Conservation (phyloP, 495 filamentous ascomycete species). For the Trypethelium eluteriae region DNA sequence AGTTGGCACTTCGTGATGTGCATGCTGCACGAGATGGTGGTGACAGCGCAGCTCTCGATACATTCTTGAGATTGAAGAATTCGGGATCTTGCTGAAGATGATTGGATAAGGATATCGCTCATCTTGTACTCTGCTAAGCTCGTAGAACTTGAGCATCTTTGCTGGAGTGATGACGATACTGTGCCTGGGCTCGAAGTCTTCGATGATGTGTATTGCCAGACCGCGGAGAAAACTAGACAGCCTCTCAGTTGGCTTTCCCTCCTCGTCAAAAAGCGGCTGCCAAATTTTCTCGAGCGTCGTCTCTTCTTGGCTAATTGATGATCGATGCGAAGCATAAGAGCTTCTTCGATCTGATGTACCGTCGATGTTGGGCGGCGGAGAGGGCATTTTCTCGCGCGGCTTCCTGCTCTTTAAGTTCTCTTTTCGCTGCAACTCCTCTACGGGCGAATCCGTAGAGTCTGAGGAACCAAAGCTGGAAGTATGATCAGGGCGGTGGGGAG, state of each 20-base stretch:
- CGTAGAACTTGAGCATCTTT: constrained; percentile 76
- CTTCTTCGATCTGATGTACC: constrained; percentile 10
- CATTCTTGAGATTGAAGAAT: constrained; percentile 54
- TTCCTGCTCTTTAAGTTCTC: constrained; percentile 12
- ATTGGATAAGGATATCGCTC: constrained; percentile 62
- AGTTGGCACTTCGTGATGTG: constrained; percentile 46
- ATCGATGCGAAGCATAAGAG: constrained; percentile 15
- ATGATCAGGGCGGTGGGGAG: constrained; percentile 30
- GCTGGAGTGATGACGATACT: constrained; percentile 72
- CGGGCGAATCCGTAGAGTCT: constrained; percentile 26
- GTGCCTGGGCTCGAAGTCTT: constrained; percentile 63
- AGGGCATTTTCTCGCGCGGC: constrained; percentile 26
- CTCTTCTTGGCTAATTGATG: constrained; percentile 33
- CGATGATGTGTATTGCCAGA: constrained; percentile 75
- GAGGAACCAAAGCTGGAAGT: constrained; percentile 24
- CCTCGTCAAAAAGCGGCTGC: constrained; percentile 66
- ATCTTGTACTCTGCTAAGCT: constrained; percentile 50
- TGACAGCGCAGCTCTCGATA: constrained; percentile 70
- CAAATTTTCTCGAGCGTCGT: constrained; percentile 64
- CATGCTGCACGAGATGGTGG: constrained; percentile 67
- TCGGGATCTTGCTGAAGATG: constrained; percentile 42
- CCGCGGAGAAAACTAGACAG: constrained; percentile 67
- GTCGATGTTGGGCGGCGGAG: constrained; percentile 17
- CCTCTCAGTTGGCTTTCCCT: constrained; percentile 57
- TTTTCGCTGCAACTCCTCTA: not conserved